Percentiles rank a stretch among this genome's conserved stretches.
Evolutionary conservation across 768 basidiomycete species (phyloP).

Genomic region (Lentinula sp.): DNA sequence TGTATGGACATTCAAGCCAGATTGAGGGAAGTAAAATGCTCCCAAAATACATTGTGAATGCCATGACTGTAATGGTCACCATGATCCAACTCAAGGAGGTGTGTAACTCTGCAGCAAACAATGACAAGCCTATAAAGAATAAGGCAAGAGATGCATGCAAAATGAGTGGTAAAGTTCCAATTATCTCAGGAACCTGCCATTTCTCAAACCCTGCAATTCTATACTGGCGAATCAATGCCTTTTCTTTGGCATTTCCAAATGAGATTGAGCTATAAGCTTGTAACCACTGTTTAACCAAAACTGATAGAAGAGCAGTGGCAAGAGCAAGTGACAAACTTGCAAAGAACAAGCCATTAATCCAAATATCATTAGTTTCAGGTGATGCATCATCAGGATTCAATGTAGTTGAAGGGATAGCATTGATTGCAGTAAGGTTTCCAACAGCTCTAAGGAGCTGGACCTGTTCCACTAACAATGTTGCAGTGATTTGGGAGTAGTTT

Average conservation of each 20-base stretch:
- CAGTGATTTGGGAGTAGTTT: not conserved
- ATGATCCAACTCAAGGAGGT: too few species aligned
- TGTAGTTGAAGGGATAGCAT: constrained; percentile 2
- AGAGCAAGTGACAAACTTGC: constrained; percentile 17
- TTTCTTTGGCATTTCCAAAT: constrained; percentile 14
- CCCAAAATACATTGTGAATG: too few species aligned
- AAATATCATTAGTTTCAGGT: not conserved
- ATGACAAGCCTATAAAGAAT: constrained; percentile 10
- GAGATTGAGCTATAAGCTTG: constrained; percentile 13
- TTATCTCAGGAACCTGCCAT: constrained; percentile 16
- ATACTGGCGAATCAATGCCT: constrained; percentile 15
- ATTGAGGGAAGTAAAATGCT: too few species aligned
- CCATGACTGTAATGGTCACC: too few species aligned
- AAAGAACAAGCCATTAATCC: constrained; percentile 18
- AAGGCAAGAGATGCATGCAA: constrained; percentile 9
- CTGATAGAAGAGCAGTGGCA: constrained; percentile 15
- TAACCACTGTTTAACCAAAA: constrained; percentile 22
- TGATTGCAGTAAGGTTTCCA: not conserved
- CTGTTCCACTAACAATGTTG: not conserved
- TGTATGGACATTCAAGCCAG: too few species aligned
- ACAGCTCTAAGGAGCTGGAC: not conserved
- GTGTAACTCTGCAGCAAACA: not conserved
- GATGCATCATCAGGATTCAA: constrained; percentile 8
- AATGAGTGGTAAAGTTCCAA: constrained; percentile 10
- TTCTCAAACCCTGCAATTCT: constrained; percentile 13